Evolutionary conservation across 306 rosid genomes (phyloP).

Genomic region (Neltuma alba): DNA sequence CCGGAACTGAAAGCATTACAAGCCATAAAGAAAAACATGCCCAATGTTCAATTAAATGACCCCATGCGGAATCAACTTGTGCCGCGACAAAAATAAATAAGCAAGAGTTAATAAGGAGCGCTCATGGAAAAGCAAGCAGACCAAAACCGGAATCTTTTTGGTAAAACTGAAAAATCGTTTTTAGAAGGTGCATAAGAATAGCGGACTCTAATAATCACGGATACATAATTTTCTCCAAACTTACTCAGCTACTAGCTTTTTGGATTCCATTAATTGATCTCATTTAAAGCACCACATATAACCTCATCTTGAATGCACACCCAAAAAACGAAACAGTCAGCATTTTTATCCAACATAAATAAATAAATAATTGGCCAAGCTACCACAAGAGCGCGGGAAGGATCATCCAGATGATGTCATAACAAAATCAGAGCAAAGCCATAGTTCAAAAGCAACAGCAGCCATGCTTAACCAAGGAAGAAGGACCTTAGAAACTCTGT

Average conservation of each 20-base stretch:
- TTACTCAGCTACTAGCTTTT: slow-evolving; percentile 30
- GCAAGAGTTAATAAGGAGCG: slow-evolving; percentile 4
- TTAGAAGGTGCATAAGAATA: slow-evolving; percentile 33
- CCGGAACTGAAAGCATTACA: background rate
- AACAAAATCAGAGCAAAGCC: slow-evolving; percentile 18
- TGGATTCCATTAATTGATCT: slow-evolving; percentile 31
- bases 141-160: background rate
- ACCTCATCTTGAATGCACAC: slow-evolving; percentile 7
- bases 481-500: slow-evolving; percentile 29
- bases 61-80: background rate
- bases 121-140: slow-evolving; percentile 27
- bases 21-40: background rate
- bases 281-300: slow-evolving; percentile 31
- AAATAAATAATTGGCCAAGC: background rate
- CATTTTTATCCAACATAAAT: slow-evolving; percentile 35
- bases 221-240: slow-evolving; percentile 4
- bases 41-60: background rate
- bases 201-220: slow-evolving; percentile 24
- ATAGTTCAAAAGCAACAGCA: slow-evolving; percentile 32
- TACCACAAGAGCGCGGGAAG: slow-evolving; percentile 28
- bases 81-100: background rate
- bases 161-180: slow-evolving; percentile 31
- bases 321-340: slow-evolving; percentile 32
- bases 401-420: slow-evolving; percentile 36
- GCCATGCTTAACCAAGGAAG: slow-evolving; percentile 26